These are phyloP conservation scores for Pythium sukuiense DNA, from an alignment of 352 stramenopile genomes.

Conservation along the genomic window DNA sequence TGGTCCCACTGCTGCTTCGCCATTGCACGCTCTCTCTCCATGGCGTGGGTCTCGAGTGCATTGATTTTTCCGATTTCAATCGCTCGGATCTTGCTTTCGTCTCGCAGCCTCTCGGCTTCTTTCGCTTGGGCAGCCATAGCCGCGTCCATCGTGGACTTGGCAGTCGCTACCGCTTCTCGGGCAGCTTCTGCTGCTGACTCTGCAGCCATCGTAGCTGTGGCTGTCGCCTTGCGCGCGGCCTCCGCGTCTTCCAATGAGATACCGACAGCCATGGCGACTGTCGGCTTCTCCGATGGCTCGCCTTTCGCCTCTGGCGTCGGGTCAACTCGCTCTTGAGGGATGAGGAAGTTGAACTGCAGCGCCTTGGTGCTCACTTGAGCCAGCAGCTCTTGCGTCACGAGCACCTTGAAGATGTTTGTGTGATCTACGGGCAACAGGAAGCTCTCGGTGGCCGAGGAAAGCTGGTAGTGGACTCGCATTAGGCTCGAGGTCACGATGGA, in stretches of 20 bases:
- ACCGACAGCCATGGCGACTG: not conserved
- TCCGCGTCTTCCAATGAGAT: slow-evolving; percentile 13
- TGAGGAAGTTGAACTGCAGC: slow-evolving; percentile 52
- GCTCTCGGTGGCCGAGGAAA: slow-evolving; percentile 50
- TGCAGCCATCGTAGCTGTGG: slow-evolving; percentile 9
- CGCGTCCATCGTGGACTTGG: slow-evolving; percentile 21
- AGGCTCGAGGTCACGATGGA: not conserved
- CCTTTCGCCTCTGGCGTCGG: slow-evolving; percentile 3
- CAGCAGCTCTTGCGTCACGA: slow-evolving; percentile 60
- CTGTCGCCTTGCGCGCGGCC: slow-evolving; percentile 8
- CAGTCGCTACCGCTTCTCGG: slow-evolving; percentile 30
- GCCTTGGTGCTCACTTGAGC: slow-evolving; percentile 36
- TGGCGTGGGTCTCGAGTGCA: not conserved
- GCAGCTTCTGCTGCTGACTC: slow-evolving; percentile 26
- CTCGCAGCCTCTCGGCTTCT: not conserved
- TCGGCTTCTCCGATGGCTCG: not conserved
- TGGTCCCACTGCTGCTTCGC: slow-evolving; percentile 31
- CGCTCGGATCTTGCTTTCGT: slow-evolving; percentile 4
- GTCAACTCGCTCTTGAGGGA: slow-evolving; percentile 2
- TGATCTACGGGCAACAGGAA: slow-evolving; percentile 52
- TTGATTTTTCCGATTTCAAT: not conserved
- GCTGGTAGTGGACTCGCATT: slow-evolving; percentile 53
- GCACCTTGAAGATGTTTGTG: slow-evolving; percentile 53
- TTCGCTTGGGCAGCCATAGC: not conserved
- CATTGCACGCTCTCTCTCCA: slow-evolving; percentile 27